Conservation (phyloP, 2,329 filamentous ascomycete genomes). For the Talaromyces funiculosus region DNA sequence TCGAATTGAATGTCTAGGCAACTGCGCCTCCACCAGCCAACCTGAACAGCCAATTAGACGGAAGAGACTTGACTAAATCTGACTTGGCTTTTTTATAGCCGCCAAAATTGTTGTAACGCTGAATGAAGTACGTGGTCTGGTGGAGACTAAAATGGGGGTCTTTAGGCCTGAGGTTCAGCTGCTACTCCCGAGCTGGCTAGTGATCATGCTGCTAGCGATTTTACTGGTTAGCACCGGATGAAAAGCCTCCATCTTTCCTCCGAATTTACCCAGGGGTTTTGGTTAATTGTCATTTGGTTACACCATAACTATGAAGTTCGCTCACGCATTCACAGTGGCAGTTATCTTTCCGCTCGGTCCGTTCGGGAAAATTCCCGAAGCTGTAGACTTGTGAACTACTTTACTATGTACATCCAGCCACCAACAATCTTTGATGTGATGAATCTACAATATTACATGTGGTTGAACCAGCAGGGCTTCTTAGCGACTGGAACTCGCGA, state of each 20-base stretch:
- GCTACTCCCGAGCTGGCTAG: neutral
- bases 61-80: neutral
- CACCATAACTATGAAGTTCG: neutral
- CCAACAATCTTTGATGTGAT: neutral
- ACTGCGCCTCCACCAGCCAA: neutral
- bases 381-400: neutral
- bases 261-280: neutral
- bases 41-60: neutral
- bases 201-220: neutral
- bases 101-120: neutral
- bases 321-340: neutral
- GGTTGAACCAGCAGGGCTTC: too few relatives aligned
- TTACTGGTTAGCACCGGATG: neutral
- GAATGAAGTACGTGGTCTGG: neutral
- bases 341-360: neutral
- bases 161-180: neutral
- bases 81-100: neutral
- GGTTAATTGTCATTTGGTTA: neutral
- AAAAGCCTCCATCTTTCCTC: neutral
- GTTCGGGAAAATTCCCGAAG: neutral
- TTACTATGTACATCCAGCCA: neutral
- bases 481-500: neutral
- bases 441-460: neutral
- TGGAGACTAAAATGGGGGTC: neutral
- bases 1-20: neutral